Percentiles rank a stretch among this genome's conserved stretches.
Evolutionary conservation across 2,329 filamentous ascomycete genomes (phyloP).

Genomic region (Alternaria sp.): DNA sequence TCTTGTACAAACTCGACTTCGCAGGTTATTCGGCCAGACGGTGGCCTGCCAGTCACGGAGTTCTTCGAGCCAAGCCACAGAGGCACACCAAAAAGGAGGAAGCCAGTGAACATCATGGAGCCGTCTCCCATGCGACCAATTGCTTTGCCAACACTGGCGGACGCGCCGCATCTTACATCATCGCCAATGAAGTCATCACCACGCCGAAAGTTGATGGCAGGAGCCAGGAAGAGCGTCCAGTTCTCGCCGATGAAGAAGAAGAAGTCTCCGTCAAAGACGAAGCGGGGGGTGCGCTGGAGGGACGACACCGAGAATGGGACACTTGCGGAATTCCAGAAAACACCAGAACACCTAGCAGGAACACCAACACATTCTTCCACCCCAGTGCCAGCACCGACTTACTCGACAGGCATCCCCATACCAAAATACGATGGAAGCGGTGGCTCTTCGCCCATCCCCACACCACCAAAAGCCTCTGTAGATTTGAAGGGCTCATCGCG

Average conservation of each 20-base stretch:
- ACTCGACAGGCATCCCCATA: constrained; percentile 45
- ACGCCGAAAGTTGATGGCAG: constrained; percentile 66
- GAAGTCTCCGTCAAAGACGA: constrained; percentile 66
- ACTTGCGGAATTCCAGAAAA: constrained; percentile 89
- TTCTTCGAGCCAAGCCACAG: constrained; percentile 72
- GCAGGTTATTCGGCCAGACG: constrained; percentile 90
- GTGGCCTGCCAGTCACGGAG: constrained; percentile 66
- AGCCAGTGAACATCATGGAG: constrained; percentile 55
- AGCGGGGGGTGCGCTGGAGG: constrained; percentile 87
- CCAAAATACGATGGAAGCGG: constrained; percentile 29
- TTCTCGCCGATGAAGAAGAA: constrained; percentile 87
- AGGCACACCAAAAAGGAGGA: constrained; percentile 78
- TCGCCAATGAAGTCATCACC: constrained; percentile 81
- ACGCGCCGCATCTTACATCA: constrained; percentile 50
- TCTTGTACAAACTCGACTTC: constrained; percentile 75
- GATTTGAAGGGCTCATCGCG: constrained; percentile 69
- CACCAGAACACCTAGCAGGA: constrained; percentile 72
- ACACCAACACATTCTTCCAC: constrained; percentile 64
- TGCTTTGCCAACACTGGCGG: constrained; percentile 36
- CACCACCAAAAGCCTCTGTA: constrained; percentile 63
- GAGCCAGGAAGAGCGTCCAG: constrained; percentile 72
- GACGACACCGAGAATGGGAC: constrained; percentile 88
- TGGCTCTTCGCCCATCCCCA: constrained; percentile 64
- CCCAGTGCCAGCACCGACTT: constrained; percentile 62
- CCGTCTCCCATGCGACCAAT: constrained; percentile 56